These are phyloP conservation scores for Cryoendolithus antarcticus DNA, from an alignment of 2,329 filamentous ascomycete genomes.

Conservation along the genomic window DNA sequence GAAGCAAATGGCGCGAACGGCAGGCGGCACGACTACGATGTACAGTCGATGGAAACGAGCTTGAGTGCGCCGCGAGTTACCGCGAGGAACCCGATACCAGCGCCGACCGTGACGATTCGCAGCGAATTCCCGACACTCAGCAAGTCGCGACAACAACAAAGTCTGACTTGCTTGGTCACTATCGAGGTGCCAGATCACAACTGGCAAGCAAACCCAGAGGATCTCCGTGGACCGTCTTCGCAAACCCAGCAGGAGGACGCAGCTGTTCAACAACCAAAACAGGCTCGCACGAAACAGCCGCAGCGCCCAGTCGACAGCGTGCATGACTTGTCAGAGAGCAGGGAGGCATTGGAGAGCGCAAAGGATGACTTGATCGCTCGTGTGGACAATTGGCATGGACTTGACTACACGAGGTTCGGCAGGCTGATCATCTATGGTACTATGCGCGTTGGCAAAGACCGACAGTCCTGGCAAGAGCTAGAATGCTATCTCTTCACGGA, in stretches of 20 bases:
- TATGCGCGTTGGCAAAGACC: constrained; percentile 89
- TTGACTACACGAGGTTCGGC: constrained; percentile 88
- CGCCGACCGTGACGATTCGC: constrained; percentile 83
- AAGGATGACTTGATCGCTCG: constrained; percentile 72
- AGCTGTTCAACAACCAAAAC: constrained; percentile 38
- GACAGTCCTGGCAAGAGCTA: constrained; percentile 90
- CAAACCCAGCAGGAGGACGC: not conserved
- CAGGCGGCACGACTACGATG: constrained; percentile 83
- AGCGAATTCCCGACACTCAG: constrained; percentile 95
- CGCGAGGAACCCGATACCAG: constrained; percentile 73
- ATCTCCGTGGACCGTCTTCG: constrained; percentile 45
- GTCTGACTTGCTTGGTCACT: constrained; percentile 83
- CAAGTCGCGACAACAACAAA: constrained; percentile 85
- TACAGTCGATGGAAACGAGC: constrained; percentile 88
- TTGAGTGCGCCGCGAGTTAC: constrained; percentile 58
- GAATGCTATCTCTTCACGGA: constrained; percentile 96
- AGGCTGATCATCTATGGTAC: constrained; percentile 82
- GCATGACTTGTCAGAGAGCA: constrained; percentile 43
- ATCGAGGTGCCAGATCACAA: constrained; percentile 88
- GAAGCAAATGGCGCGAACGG: constrained; percentile 57
- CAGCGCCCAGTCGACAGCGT: constrained; percentile 35
- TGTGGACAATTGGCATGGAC: constrained; percentile 97
- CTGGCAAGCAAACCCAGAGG: constrained; percentile 76
- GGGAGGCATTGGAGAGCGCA: constrained; percentile 65
- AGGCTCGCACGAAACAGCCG: constrained; percentile 40